A percentile compares a stretch with the other conserved stretches of the same genome.
Evolutionary conservation across 257 asterid genomes (phyloP).

Genomic region (Solanum chmielewskii): DNA sequence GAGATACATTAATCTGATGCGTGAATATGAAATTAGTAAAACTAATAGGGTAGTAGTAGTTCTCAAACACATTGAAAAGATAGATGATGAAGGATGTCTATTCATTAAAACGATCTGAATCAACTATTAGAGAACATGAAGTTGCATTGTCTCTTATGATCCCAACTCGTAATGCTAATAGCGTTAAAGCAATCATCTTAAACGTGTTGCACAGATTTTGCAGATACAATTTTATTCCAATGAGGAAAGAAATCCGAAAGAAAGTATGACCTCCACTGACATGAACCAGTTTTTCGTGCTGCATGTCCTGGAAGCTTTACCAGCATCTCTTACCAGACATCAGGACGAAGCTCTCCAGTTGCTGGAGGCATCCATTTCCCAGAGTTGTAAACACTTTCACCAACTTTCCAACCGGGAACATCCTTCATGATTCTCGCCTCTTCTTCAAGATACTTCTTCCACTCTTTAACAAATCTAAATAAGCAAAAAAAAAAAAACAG

Average conservation of each 20-base stretch:
- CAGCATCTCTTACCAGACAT: conserved; percentile 48
- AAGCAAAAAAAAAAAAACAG: not conserved
- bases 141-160: not conserved
- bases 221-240: conserved; percentile 25
- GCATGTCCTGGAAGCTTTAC: not conserved
- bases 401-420: conserved; percentile 96
- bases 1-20: no score
- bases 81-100: not conserved
- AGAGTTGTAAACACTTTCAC: conserved; percentile 85
- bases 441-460: conserved; percentile 74
- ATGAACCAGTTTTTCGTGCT: not conserved
- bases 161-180: not conserved
- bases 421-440: conserved; percentile 94
- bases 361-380: conserved; percentile 99
- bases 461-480: conserved; percentile 62
- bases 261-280: conserved; percentile 2
- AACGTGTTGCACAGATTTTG: conserved; percentile 10
- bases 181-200: not conserved
- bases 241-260: conserved; percentile 4
- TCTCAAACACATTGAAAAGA: not conserved
- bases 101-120: not conserved
- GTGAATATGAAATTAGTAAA: no score
- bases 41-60: no score
- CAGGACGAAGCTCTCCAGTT: conserved; percentile 91
- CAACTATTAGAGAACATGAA: not conserved